Evolutionary conservation across 257 asterid species (phyloP), one percentile per base, ranked within the genome.

Genomic region (Linderniella brevidens): DNA sequence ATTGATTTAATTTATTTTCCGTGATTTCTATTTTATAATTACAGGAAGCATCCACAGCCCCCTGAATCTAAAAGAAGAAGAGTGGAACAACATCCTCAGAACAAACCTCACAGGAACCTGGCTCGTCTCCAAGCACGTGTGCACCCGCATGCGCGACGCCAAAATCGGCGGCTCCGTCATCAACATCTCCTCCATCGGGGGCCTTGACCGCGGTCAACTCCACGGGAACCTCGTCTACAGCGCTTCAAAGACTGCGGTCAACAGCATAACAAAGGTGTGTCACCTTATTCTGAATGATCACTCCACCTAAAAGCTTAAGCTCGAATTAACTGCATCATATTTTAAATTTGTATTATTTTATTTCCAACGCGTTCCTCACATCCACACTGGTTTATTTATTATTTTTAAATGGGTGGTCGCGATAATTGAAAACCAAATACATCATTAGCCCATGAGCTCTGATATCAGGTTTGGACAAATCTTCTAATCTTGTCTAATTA

Each of bases 161-260:
- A 3, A 6, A 25, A 25, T 17, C 12, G 71, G 66, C 6, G 78
- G 78, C 18, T 62, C 64, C 35, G 48, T 66, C 38, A 66, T 70
- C 48, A 70, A 70, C 13, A 62, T 70, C 45, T 65, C 77, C 5
- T 70, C 77, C 11, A 52, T 57, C 44, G 29, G 52, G 17, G 77
- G 77, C 20, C 73, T 70, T 52, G 42, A 70, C 17, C 70, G 77
- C 5, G 70, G 70, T 3, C 59, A 58, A 11, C 52, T 66, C 41
- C 77, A 73, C 0, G 77, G 77, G 9, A 48, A 50, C 18, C 67
- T 70, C 56, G 77, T 67, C 40, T 70, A 70, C 58, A 58, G 61
- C 47, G 49, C 64, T 50, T 62, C 77, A 43, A 69, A 69, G 55
- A 56, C 55, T 32, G 77, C 67, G 9, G 58, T 70, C 16, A 70